Base-by-base conservation (phyloP, 768 basidiomycete species). In the Tylopilus vinaceipallidus region DNA sequence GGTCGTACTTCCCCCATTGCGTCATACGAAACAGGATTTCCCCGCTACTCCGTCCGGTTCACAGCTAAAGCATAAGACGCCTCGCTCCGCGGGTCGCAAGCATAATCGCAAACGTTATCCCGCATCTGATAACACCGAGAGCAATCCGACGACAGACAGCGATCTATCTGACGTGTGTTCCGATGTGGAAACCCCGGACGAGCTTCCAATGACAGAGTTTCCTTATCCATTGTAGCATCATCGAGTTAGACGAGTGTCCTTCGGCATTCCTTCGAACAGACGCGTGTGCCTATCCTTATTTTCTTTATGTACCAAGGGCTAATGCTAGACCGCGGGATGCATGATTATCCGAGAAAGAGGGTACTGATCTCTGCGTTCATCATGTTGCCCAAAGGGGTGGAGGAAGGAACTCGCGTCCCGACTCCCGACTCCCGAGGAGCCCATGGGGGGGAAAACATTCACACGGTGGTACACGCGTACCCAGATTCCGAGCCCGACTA, bases 251-350 rank as follows among this genome's bases (percentile, higher is more conserved):
- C 37, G 47, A 33, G 32, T 58, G 29, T 50, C 38, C 14, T 32
- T 49, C 6, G 48, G 27, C 22, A 50, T 46, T 53, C 34, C 39
- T 45, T 17, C 14, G 24, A 32, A 43, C 20, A 50, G 52, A 60
- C 58, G 53, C 36, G 46, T 49, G 42, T n/a, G 42, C 32, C 43
- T 67, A 67, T 67, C 59, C 54, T 67, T 67, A 67, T 67, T 63
- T 46, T 70, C 68, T 69, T 61, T 69, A 68, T 57, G 42, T 45
- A 45, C 36, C 46, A 44, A 23, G 29, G 19, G 47, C 45, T 42
- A 39, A 54, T 33, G 45, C 34, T 60, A 52, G 30, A 42, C 33
- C 20, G 26, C 34, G 9, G 29, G 20, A 27, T 41, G 41, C 24
- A 26, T 35, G 52, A 42, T 53, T 33, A 45, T 24, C 32, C 32